A percentile compares a stretch with the other conserved stretches of the same genome.
These are phyloP conservation scores for Phytophthora vignae DNA, from an alignment of 352 stramenopile species.

Conservation along the genomic window DNA sequence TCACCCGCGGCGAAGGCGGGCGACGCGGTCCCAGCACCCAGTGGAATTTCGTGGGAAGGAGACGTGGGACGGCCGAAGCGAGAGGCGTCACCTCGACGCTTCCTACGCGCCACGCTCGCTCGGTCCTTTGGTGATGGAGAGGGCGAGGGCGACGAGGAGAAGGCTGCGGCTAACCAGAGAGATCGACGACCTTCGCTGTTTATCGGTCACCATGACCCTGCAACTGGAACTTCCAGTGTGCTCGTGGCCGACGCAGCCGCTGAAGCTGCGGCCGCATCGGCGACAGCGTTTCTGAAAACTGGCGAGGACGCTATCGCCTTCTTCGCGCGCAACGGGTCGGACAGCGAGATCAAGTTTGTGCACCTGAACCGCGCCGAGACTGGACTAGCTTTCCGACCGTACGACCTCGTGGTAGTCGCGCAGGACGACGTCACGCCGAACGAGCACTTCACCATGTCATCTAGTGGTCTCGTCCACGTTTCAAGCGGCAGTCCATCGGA, in stretches of 20 bases:
- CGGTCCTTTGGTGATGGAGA: conserved; percentile 34
- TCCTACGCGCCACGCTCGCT: conserved; percentile 63
- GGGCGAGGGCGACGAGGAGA: conserved; percentile 26
- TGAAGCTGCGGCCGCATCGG: conserved; percentile 61
- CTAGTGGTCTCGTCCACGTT: conserved; percentile 83
- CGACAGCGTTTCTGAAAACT: conserved; percentile 66
- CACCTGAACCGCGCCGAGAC: conserved; percentile 88
- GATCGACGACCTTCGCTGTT: conserved; percentile 50
- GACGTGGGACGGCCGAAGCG: conserved; percentile 46
- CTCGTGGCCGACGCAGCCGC: conserved; percentile 48
- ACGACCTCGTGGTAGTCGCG: conserved; percentile 91
- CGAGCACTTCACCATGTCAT: conserved; percentile 95
- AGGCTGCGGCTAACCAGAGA: conserved; percentile 33
- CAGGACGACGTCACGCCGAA: conserved; percentile 72
- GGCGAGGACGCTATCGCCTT: conserved; percentile 95
- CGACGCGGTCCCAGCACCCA: conserved; percentile 7
- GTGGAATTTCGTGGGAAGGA: conserved; percentile 19
- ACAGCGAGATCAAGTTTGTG: conserved; percentile 95
- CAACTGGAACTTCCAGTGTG: conserved; percentile 50
- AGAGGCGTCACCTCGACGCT: conserved; percentile 70
- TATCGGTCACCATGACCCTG: conserved; percentile 51
- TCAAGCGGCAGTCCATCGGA: conserved; percentile 84
- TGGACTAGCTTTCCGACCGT: conserved; percentile 87
- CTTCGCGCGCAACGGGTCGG: conserved; percentile 92
- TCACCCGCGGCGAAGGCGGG: conserved; percentile 15